Conservation (phyloP, 2,329 filamentous ascomycete species). For the Aspergillus intermedius region DNA sequence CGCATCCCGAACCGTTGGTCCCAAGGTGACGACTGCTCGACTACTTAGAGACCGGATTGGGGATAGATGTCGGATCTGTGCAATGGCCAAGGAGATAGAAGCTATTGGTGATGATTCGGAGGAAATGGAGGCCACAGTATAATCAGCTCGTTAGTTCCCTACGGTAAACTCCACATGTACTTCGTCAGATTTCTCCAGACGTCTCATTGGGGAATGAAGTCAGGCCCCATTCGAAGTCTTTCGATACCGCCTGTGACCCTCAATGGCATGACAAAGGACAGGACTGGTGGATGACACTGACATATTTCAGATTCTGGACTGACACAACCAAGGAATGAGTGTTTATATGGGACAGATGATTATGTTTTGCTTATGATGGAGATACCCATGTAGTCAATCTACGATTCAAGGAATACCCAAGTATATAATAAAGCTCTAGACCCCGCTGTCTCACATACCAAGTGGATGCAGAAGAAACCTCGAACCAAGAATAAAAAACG, state of each 20-base stretch:
- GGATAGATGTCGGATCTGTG: slow-evolving; percentile 35
- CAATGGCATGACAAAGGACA: too few relatives aligned
- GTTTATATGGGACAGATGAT: slow-evolving; percentile 1
- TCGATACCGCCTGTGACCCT: too few relatives aligned
- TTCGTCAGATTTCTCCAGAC: too few relatives aligned
- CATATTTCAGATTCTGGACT: too few relatives aligned
- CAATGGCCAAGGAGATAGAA: slow-evolving; percentile 30
- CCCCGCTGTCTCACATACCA: neutral
- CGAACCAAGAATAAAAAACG: neutral
- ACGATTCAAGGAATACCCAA: slow-evolving; percentile 5
- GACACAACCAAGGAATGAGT: too few relatives aligned
- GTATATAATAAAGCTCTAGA: neutral
- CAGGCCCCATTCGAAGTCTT: too few relatives aligned
- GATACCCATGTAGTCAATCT: slow-evolving; percentile 21
- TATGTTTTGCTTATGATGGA: slow-evolving; percentile 15
- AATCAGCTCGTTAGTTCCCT: too few relatives aligned
- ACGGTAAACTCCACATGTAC: too few relatives aligned
- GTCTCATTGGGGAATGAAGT: too few relatives aligned
- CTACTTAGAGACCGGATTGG: slow-evolving; percentile 65
- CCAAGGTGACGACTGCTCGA: slow-evolving; percentile 81
- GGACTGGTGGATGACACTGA: too few relatives aligned
- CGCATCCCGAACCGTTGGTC: slow-evolving; percentile 58
- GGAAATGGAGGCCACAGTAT: neutral
- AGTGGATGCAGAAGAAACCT: neutral
- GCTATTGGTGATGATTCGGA: slow-evolving; percentile 18